These are phyloP conservation scores for Xylaria intraflava DNA, from an alignment of 495 filamentous ascomycete species.

Conservation along the genomic window DNA sequence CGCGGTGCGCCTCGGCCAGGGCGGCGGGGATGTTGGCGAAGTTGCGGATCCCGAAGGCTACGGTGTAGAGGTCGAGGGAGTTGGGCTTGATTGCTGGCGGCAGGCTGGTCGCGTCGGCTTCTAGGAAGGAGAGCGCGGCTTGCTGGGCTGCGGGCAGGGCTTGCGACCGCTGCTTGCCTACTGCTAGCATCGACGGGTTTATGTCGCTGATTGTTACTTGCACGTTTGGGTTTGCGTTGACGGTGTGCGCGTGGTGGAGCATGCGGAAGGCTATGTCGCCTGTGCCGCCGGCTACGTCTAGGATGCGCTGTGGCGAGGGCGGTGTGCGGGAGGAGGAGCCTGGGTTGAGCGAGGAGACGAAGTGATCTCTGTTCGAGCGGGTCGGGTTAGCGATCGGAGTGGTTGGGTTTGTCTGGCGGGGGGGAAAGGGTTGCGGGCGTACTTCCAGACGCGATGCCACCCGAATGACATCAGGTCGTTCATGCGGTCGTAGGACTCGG, in stretches of 20 bases:
- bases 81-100: slow-evolving; percentile 31
- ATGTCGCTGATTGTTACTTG: slow-evolving; percentile 90
- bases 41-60: slow-evolving; percentile 96
- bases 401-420: not conserved
- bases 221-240: slow-evolving; percentile 73
- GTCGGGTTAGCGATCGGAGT: no score
- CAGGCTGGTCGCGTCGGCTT: slow-evolving; percentile 85
- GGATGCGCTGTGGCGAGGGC: slow-evolving; percentile 57
- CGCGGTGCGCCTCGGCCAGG: slow-evolving; percentile 71
- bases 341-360: slow-evolving; percentile 86
- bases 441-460: slow-evolving; percentile 94
- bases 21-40: slow-evolving; percentile 83
- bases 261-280: slow-evolving; percentile 98
- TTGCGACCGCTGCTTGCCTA: slow-evolving; percentile 69
- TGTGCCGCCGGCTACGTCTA: slow-evolving; percentile 95
- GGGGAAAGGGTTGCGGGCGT: slow-evolving; percentile 3
- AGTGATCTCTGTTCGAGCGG: slow-evolving; percentile 64
- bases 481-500: slow-evolving; percentile 87
- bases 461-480: slow-evolving; percentile 98
- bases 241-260: slow-evolving; percentile 76
- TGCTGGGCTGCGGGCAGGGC: slow-evolving; percentile 39
- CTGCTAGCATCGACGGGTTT: slow-evolving; percentile 87
- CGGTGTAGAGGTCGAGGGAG: slow-evolving; percentile 86
- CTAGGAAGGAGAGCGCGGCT: slow-evolving; percentile 61
- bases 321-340: slow-evolving; percentile 57